Conservation (phyloP, 2,329 filamentous ascomycete genomes). For the Paracorniculantispora psalliotae region DNA sequence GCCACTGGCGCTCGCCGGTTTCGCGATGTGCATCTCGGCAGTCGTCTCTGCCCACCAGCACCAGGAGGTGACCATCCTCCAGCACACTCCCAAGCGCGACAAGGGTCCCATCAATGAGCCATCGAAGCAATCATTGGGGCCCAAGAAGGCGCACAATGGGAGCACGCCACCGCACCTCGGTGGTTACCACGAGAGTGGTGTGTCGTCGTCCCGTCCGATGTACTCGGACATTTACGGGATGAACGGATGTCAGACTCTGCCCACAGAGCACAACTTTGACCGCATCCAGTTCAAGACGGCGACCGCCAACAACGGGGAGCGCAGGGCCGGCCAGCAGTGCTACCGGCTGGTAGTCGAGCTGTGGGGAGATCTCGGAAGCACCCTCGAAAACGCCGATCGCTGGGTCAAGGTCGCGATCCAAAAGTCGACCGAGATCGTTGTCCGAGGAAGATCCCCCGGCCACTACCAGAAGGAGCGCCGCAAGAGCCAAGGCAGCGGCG, state of each 20-base stretch:
- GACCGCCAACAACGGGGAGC: constrained; percentile 89
- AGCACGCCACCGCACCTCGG: constrained; percentile 1
- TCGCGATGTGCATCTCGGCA: constrained; percentile 81
- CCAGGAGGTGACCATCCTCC: constrained; percentile 77
- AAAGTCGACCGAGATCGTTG: constrained; percentile 77
- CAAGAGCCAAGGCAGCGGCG: background rate
- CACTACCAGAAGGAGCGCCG: constrained; percentile 64
- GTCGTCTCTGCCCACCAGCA: constrained; percentile 70
- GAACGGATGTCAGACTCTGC: constrained; percentile 31
- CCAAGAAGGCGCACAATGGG: constrained; percentile 40
- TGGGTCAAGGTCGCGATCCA: constrained; percentile 68
- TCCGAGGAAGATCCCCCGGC: constrained; percentile 77
- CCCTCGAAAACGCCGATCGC: constrained; percentile 34
- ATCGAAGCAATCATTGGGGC: constrained; percentile 60
- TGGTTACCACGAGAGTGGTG: background rate
- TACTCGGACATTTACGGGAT: background rate
- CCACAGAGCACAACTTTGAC: constrained; percentile 66
- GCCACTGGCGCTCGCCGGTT: constrained; percentile 63
- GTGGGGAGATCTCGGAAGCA: constrained; percentile 60
- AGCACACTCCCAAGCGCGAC: constrained; percentile 88
- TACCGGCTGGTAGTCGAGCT: constrained; percentile 88
- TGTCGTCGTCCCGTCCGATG: background rate
- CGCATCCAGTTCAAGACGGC: constrained; percentile 93
- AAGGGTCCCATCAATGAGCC: constrained; percentile 77
- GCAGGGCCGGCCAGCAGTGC: constrained; percentile 84